phyloP scores from a whole-genome alignment of 73 alveolate species.

The Tetrahymena borealis region DNA sequence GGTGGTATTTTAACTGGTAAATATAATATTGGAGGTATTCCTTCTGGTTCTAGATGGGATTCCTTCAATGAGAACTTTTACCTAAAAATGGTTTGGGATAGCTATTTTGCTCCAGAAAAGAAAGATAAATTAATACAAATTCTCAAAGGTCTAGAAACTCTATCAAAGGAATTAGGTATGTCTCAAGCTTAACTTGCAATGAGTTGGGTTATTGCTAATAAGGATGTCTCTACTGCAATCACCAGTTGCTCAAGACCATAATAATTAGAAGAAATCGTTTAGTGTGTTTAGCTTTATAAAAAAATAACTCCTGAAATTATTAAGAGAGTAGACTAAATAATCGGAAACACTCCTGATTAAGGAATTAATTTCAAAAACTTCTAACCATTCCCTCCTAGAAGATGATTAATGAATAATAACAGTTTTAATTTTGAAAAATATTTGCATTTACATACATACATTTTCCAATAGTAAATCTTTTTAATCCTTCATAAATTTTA shows the following conservation, averaged over 20 bases:
- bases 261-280: constrained; percentile 66
- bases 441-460: no score
- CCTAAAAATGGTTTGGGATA: background rate
- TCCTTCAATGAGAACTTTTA: background rate
- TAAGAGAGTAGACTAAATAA: constrained; percentile 46
- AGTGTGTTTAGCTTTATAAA: constrained; percentile 55
- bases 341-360: constrained; percentile 46
- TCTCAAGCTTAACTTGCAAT: constrained; percentile 68
- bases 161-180: constrained; percentile 53
- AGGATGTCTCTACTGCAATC: constrained; percentile 71
- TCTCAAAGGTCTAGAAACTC: constrained; percentile 14
- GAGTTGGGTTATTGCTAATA: constrained; percentile 79
- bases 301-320: constrained; percentile 57
- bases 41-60: constrained; percentile 47
- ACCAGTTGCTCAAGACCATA: constrained; percentile 66
- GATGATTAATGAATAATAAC: no score
- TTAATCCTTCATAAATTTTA: no score
- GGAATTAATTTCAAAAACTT: no score
- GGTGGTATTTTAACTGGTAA: constrained; percentile 92
- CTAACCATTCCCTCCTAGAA: no score
- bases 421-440: no score
- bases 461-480: no score
- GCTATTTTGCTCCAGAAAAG: background rate
- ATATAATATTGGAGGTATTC: constrained; percentile 78
- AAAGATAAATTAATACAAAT: no score